Conservation (phyloP, 441 rosid species). For the Populus hybrid region DNA sequence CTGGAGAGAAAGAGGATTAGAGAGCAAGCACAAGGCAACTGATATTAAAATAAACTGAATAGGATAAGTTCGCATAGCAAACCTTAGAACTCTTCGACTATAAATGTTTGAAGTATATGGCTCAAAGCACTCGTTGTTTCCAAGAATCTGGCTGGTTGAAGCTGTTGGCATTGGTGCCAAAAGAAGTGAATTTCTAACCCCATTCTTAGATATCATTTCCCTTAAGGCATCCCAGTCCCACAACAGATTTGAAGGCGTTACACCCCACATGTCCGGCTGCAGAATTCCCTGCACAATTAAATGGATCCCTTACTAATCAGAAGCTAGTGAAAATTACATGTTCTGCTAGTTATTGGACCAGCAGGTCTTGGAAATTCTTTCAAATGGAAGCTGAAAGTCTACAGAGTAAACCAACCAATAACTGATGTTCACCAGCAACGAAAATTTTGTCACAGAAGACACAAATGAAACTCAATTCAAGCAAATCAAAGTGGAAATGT, state of each 20-base stretch:
- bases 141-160: slow-evolving; percentile 93
- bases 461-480: not conserved
- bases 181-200: slow-evolving; percentile 82
- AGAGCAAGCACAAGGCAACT: not conserved
- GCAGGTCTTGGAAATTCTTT: not conserved
- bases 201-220: slow-evolving; percentile 52
- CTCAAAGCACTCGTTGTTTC: slow-evolving; percentile 90
- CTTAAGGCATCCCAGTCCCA: slow-evolving; percentile 72
- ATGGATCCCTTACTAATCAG: not conserved
- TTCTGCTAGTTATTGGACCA: not conserved
- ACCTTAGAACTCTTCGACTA: slow-evolving; percentile 89
- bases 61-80: slow-evolving; percentile 13
- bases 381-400: not conserved
- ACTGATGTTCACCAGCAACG: not conserved
- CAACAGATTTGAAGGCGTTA: slow-evolving; percentile 50
- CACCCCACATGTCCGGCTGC: slow-evolving; percentile 96
- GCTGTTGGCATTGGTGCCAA: slow-evolving; percentile 76
- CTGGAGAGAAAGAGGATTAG: slow-evolving; percentile 30
- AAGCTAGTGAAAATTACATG: not conserved
- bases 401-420: not conserved
- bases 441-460: not conserved
- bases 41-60: not conserved
- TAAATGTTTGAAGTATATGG: slow-evolving; percentile 90
- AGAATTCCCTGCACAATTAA: slow-evolving; percentile 56
- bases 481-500: not conserved